Conservation (phyloP, 2,329 filamentous ascomycete species). For the Scedosporium dehoogii region DNA sequence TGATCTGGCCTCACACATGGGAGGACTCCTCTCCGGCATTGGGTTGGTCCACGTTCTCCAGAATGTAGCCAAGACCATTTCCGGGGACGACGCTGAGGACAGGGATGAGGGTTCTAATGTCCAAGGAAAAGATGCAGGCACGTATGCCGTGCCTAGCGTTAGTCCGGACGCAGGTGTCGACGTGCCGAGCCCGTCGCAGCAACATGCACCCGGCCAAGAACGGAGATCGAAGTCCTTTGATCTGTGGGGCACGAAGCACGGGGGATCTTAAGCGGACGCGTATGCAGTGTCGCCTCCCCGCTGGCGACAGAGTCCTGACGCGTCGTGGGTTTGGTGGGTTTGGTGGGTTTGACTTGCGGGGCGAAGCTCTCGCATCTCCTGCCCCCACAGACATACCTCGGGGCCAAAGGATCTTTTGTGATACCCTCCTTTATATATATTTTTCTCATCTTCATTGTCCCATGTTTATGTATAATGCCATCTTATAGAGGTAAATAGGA, state of each 20-base stretch:
- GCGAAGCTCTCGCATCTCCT: background rate
- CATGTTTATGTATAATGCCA: background rate
- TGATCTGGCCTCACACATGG: conserved; percentile 47
- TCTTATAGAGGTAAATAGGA: background rate
- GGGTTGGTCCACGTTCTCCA: conserved; percentile 27
- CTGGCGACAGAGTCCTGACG: background rate
- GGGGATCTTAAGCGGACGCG: background rate
- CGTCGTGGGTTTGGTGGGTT: background rate
- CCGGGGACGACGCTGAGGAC: background rate
- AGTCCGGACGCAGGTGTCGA: background rate
- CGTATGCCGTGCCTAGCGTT: background rate
- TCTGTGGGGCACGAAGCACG: conserved; percentile 3
- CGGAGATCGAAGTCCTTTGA: conserved; percentile 9
- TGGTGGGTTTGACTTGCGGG: background rate
- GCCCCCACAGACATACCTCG: background rate
- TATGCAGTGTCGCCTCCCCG: background rate
- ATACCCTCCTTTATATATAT: background rate
- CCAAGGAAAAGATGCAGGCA: background rate
- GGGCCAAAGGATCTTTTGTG: background rate
- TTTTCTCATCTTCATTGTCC: background rate
- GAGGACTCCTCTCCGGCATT: conserved; percentile 38
- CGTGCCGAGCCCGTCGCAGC: background rate
- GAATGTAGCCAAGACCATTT: conserved; percentile 1
- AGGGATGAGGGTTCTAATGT: background rate
- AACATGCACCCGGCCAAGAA: background rate